Evolutionary conservation across 208 protist species (phyloP), one percentile per base, ranked within the genome.

Genomic region (Borovskyia barvae): DNA sequence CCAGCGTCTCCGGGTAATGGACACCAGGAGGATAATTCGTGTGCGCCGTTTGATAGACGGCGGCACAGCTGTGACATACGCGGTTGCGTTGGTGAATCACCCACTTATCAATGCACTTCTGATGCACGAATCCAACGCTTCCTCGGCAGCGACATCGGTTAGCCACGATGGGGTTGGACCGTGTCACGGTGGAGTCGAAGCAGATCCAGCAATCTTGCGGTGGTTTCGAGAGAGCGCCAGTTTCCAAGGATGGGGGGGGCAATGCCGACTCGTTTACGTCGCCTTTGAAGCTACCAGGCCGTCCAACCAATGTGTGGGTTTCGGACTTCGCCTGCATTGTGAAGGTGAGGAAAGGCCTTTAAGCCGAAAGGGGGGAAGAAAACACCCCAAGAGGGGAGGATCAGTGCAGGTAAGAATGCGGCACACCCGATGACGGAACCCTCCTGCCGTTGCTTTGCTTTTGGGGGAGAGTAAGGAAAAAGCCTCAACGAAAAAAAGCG

Each of bases 191-290:
- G 20, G 61, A 33, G 54, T 77, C 78, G 24, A 76, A 80, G 66
- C 85, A 92, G 47, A 92, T 80, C 80, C 80, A 92, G 69, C 85
- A 92, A 37, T 86, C 80, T 26, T 25, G 29, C 24, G 30, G 14
- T 5, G 42, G 25, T 17, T 20, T 35, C 14, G 57, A 33, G 17
- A 24, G 3, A 6, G 40, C 43, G 29, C 41, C n/a, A 5, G 29
- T 43, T 3, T 25, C 35, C 11, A 24, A 8, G 25, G 25, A 24
- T 24, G 17, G 22, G 6, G 32, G 33, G 4, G 24, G 4, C 12
- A 28, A 24, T 9, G 39, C 41, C 11, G 37, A 32, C 19, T 30
- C 12, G 30, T 7, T 42, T 22, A 22, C 30, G 35, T n/a, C n/a
- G n/a, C n/a, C n/a, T n/a, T n/a, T n/a, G n/a, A n/a, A n/a, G n/a